A percentile compares a stretch with the other conserved stretches of the same genome.
phyloP scores from a whole-genome alignment of 2,329 filamentous ascomycete genomes.

The Microdochium trichocladiopsis region DNA sequence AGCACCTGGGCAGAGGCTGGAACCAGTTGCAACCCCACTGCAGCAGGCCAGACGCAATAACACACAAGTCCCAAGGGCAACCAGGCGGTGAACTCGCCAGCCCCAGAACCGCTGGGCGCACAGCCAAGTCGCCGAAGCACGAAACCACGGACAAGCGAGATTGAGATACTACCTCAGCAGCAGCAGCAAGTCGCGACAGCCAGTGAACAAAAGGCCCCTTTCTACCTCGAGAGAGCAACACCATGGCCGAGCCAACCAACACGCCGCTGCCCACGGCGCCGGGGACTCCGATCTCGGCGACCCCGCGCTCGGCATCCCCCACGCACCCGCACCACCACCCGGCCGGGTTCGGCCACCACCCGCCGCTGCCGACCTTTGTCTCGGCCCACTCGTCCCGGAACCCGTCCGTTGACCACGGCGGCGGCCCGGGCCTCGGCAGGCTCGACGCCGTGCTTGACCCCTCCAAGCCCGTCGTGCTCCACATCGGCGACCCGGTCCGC shows the following conservation, averaged over 20 bases:
- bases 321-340: conserved; percentile 14
- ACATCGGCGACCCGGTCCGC: conserved; percentile 60
- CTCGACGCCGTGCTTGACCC: conserved; percentile 13
- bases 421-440: conserved; percentile 5
- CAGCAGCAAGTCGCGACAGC: background rate
- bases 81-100: too few species aligned
- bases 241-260: conserved; percentile 40
- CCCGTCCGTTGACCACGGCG: conserved; percentile 7
- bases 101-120: too few species aligned
- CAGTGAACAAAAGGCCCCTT: background rate
- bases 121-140: too few species aligned
- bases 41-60: too few species aligned
- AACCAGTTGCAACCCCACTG: too few species aligned
- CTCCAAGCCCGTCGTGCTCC: conserved; percentile 54
- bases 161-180: background rate
- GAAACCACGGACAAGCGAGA: too few species aligned
- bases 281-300: conserved; percentile 23
- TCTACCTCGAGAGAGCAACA: background rate
- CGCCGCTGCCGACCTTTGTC: conserved; percentile 13
- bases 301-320: conserved; percentile 35
- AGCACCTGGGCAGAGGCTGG: too few species aligned
- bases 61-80: too few species aligned
- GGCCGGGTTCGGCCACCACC: conserved; percentile 2
- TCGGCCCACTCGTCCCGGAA: conserved; percentile 14
- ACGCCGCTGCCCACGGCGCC: conserved; percentile 34